Base-by-base conservation (phyloP, 1,284 basidiomycete genomes). In the Trametes polyzona region DNA sequence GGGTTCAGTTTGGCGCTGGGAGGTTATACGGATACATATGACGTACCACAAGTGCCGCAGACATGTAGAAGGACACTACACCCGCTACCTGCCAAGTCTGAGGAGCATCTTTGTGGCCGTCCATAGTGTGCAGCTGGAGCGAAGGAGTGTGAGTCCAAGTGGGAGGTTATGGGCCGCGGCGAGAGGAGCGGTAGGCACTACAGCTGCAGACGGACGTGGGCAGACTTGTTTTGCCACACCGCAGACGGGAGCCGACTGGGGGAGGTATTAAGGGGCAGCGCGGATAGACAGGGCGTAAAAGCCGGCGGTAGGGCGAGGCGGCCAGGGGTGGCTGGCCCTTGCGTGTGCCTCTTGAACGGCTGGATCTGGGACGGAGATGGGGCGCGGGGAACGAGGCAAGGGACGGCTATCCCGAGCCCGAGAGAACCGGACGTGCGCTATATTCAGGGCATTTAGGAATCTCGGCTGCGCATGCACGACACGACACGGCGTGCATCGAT, bases 41-140 rank as follows among this genome's bases (percentile, higher is more conserved):
- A 78, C 86, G 70, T 70, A 90, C 87, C 47, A 89, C 81, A 9
- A 92, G 74, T 2, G 89, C 88, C 5, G 88, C 82, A 21, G 73
- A 70, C 88, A 92, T 90, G 77, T 91, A 92, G 72, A 92, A 92
- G 9, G 77, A 66, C 58, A 92, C 88, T 32, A 91, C 89, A n/a
- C 72, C 81, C 12, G 85, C 83, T 49, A 92, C 84, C 69, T 86
- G 77, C 56, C 66, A 77, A 58, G 57, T 61, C 57, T 68, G 74
- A 67, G 65, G 71, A 67, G 59, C 62, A 53, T 65, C 71, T 61
- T 67, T 65, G 49, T 44, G 50, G 50, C n/a, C n/a, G n/a, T 68
- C 65, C 73, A 74, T 75, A 48, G 17, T 57, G 49, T 30, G 54
- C 32, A 21, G 24, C 51, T 51, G 41, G 30, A 43, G 35, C 9